Base-by-base conservation (phyloP, 768 basidiomycete genomes). In the Roridomyces roridus region DNA sequence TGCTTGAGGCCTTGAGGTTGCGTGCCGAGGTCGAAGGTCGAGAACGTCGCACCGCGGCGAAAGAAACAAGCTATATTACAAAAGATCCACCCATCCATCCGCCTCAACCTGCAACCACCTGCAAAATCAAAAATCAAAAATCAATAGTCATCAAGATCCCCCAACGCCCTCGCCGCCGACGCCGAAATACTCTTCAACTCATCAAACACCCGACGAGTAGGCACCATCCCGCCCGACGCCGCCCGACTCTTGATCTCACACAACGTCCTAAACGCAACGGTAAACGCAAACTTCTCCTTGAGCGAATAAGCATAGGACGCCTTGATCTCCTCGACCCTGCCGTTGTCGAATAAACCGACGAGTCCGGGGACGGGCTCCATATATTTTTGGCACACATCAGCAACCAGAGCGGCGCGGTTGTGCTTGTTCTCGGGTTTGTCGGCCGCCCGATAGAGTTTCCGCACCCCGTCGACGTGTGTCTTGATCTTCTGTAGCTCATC, bases 171-270 rank as follows among this genome's bases (percentile, higher is more conserved):
- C 17, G 49, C 42, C 10, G 57, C 61, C 18, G 61, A 14, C 9
- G 45, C 48, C 3, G 61, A 48, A 24, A 80, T 70, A 3, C 62
- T 55, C 62, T 74, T 77, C 20, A 71, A 68, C 55, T 80, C 76
- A 46, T 80, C 80, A 47, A 81, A 78, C 5, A 68, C 56, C 5
- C 76, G 69, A 11, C 60, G 62, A 17, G 57, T 65, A 1, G 80
- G 71, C 1, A 71, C 73, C 34, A 71, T 63, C 2, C 78, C 77
- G 12, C 67, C 66, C 5, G 74, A 59, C 21, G 67, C 60, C 7
- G 78, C 72, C 5, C 66, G 64, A 0, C 85, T 85, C 67, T 89
- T 89, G 72, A 89, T 82, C 5, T 40, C 46, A 59, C 85, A 86
- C 1, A 89, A 61, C 1, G 75, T 73, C 15, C 59, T 63, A 59